Evolutionary conservation across 139 green algal genomes (phyloP).

Genomic region (Haematococcus lacustris): DNA sequence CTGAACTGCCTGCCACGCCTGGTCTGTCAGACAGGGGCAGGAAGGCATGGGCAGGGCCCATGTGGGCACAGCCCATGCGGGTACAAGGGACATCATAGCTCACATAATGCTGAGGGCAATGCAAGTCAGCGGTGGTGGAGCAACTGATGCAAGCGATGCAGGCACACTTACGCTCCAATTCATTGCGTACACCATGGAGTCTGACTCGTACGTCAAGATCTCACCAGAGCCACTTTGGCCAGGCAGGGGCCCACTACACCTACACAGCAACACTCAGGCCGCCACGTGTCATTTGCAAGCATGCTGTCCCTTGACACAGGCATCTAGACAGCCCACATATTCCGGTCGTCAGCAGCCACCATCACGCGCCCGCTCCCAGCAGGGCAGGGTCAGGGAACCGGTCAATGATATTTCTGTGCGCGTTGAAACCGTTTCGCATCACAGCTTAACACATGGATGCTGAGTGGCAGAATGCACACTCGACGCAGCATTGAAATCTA

Average conservation of each 20-base stretch:
- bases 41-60: not conserved
- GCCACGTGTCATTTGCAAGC: no score
- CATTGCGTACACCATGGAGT: constrained; percentile 78
- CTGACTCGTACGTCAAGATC: constrained; percentile 88
- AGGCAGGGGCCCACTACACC: constrained; percentile 9
- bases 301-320: no score
- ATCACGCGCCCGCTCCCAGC: no score
- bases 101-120: not conserved
- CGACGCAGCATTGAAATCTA: not conserved
- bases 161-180: constrained; percentile 87
- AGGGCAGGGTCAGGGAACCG: no score
- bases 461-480: no score
- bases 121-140: not conserved
- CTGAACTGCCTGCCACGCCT: constrained; percentile 81
- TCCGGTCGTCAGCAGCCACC: no score
- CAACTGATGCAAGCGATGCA: not conserved
- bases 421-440: no score
- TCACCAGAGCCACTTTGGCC: no score
- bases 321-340: no score
- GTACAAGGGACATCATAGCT: no score
- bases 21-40: constrained; percentile 37
- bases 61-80: not conserved
- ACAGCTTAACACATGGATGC: no score
- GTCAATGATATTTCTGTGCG: no score
- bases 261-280: not conserved